Evolutionary conservation across 768 basidiomycete species (phyloP).

Genomic region (Austroboletus festivus): DNA sequence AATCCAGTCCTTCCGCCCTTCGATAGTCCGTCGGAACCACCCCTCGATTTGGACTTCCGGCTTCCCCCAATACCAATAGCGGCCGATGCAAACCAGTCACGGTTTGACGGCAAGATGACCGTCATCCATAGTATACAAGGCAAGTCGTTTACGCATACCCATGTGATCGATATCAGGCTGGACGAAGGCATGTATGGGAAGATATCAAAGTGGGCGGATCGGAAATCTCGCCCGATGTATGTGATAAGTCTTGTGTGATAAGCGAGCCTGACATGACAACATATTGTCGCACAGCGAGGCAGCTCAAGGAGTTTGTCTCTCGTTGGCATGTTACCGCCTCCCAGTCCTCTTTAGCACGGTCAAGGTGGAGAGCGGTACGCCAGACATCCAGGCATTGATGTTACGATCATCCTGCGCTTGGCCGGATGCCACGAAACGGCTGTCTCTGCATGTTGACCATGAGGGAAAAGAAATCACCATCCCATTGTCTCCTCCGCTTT

Average conservation of each 20-base stretch:
- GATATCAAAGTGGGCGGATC: constrained; percentile 38
- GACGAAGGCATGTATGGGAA: constrained; percentile 25
- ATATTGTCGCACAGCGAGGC: constrained; percentile 28
- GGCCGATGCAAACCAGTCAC: neutral
- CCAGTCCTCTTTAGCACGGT: constrained; percentile 19
- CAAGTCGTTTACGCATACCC: constrained; percentile 17
- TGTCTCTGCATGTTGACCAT: constrained; percentile 15
- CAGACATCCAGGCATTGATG: constrained; percentile 20
- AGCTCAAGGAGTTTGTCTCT: constrained; percentile 39
- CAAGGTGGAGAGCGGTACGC: constrained; percentile 11
- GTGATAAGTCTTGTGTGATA: constrained; percentile 14
- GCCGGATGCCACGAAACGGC: constrained; percentile 35
- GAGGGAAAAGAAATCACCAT: constrained; percentile 9
- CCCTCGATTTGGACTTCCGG: constrained; percentile 18
- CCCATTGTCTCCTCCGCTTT: constrained; percentile 29
- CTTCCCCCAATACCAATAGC: neutral
- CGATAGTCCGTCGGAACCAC: constrained; percentile 10
- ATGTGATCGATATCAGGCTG: constrained; percentile 29
- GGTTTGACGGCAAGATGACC: constrained; percentile 18
- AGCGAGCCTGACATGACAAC: constrained; percentile 1
- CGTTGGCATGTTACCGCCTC: constrained; percentile 43
- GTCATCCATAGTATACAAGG: constrained; percentile 19
- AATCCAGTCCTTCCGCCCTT: constrained; percentile 11
- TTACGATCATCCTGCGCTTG: constrained; percentile 37
- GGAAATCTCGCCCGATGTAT: constrained; percentile 28